These are phyloP conservation scores for Penicillium angulare DNA, from an alignment of 495 filamentous ascomycete species.

Conservation along the genomic window DNA sequence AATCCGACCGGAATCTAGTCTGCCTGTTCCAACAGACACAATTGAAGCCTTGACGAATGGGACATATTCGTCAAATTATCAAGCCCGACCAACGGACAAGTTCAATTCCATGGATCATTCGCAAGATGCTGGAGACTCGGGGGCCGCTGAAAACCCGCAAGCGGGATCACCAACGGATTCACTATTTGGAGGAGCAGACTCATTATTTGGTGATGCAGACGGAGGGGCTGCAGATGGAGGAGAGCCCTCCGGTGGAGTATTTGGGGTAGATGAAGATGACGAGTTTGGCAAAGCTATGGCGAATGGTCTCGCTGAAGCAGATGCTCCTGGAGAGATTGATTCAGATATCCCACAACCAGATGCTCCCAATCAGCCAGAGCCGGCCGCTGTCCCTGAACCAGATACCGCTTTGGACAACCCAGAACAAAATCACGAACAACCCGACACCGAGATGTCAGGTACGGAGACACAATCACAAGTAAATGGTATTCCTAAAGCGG, in stretches of 20 bases:
- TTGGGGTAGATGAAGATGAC: conserved; percentile 78
- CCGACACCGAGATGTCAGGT: conserved; percentile 18
- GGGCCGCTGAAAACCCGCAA: conserved; percentile 38
- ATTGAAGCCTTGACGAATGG: conserved; percentile 58
- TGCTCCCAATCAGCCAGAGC: conserved; percentile 10
- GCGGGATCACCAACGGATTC: conserved; percentile 69
- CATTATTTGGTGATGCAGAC: conserved; percentile 71
- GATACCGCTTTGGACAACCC: conserved; percentile 8
- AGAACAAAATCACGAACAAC: conserved; percentile 12
- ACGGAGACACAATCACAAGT: conserved; percentile 23
- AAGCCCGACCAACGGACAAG: conserved; percentile 39
- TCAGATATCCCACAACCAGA: conserved; percentile 23
- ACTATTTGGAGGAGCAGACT: conserved; percentile 64
- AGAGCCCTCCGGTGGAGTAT: conserved; percentile 55
- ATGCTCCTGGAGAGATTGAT: conserved; percentile 36
- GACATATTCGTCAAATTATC: conserved; percentile 63
- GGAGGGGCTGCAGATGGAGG: conserved; percentile 57
- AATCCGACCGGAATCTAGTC: conserved; percentile 70
- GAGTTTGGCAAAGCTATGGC: conserved; percentile 80
- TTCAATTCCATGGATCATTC: conserved; percentile 48
- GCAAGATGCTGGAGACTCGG: conserved; percentile 37
- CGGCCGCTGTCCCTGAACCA: conserved; percentile 7
- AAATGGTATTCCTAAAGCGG: conserved; percentile 55
- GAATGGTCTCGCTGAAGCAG: conserved; percentile 48
- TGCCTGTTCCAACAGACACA: conserved; percentile 72